Evolutionary conservation across 169 alveolate species (phyloP), one percentile per base, ranked within the genome.

Genomic region (Plasmodium ovale): DNA sequence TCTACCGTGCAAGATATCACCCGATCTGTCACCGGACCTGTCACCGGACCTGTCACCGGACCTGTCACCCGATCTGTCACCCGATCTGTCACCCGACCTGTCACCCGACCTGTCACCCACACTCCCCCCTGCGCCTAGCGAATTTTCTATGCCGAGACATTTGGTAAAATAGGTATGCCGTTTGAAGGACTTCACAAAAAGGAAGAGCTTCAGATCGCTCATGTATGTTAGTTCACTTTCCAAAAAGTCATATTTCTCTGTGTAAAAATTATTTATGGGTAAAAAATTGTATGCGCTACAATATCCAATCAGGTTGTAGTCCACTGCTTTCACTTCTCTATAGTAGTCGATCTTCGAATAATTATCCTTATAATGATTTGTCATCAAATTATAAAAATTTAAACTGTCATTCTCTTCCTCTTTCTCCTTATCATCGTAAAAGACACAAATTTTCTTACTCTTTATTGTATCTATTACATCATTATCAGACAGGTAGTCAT

Each of bases 321-420:
- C 73, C 25, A 85, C 1, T 0, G 91, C 54, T 39, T 85, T 85
- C 0, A 85, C n/a, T 69, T 85, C 91, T 31, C 49, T 85, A 44
- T 69, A 69, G 62, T 85, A 85, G 49, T 85, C 91, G 0, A 25
- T 51, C 33, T 72, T 68, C 0, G 73, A 67, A 60, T 85, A 70
- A 37, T 47, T 27, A 23, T 64, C 74, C 35, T 58, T 58, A 5
- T 21, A 56, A 31, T 59, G 44, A 14, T 85, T 74, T 1, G 87
- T 37, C 1, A 33, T 19, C 14, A 70, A 19, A 47, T 49, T 69
- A 19, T 85, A 85, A 23, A 85, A 56, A 25, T 51, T 21, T 5
- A 70, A n/a, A 21, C 54, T 54, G 19, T 85, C 91, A 69, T 85
- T 85, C 0, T 85, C 91, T 23, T 85, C 91, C 37, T 85, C 91